phyloP scores from a whole-genome alignment of 495 filamentous ascomycete genomes.

The Sordaria brevicollis region DNA sequence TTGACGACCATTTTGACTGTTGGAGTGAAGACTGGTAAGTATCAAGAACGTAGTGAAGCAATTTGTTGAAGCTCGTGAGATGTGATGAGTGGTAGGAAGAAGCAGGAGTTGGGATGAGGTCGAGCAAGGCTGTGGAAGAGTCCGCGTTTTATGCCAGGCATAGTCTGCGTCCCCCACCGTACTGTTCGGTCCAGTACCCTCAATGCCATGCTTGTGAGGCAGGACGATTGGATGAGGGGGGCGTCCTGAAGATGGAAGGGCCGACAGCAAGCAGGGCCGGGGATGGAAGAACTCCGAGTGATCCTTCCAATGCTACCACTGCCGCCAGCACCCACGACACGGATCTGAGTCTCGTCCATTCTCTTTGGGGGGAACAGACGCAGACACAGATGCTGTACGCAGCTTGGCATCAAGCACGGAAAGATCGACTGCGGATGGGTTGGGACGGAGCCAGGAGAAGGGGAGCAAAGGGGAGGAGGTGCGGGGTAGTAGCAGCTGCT shows the following conservation, averaged over 20 bases:
- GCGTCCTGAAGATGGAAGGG: background rate
- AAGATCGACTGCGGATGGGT: background rate
- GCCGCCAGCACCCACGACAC: background rate
- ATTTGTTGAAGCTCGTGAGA: background rate
- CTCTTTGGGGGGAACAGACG: background rate
- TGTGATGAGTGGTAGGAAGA: background rate
- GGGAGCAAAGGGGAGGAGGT: background rate
- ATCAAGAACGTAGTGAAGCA: background rate
- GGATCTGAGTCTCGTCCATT: background rate
- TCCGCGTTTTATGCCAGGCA: background rate
- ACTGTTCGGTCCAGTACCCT: background rate
- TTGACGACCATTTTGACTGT: slow-evolving; percentile 42
- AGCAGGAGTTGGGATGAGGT: background rate
- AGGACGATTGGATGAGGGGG: background rate
- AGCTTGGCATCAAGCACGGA: background rate
- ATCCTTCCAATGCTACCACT: background rate
- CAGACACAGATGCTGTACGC: background rate
- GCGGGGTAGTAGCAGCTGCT: background rate
- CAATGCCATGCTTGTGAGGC: background rate
- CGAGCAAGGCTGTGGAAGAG: background rate
- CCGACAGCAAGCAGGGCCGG: background rate
- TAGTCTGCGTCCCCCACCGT: background rate
- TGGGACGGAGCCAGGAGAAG: background rate
- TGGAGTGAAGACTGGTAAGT: background rate
- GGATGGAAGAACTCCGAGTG: background rate